Conservation (phyloP, 805 yeast genomes). For the Ogataea saltuana region DNA sequence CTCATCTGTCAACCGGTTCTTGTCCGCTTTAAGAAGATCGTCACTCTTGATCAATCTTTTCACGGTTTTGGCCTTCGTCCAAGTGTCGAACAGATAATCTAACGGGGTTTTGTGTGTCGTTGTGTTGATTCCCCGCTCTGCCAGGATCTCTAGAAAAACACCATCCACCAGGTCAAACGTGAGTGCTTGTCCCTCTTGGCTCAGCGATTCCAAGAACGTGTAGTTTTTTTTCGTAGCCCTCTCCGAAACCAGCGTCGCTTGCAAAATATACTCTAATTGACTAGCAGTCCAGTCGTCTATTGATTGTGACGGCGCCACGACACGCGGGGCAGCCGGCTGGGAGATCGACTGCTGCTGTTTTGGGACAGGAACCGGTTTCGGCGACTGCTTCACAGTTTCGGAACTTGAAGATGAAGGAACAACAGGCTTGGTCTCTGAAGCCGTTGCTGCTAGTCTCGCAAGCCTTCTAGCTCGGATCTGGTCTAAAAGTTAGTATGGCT, state of each 20-base stretch:
- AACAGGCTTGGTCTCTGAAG: constrained; percentile 12
- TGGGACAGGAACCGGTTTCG: neutral
- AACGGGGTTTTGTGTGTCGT: constrained; percentile 37
- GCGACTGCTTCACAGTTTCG: neutral
- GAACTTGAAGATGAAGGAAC: neutral
- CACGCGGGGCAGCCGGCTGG: constrained; percentile 1
- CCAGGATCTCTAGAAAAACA: constrained; percentile 53
- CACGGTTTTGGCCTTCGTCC: constrained; percentile 41
- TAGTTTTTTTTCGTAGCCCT: constrained; percentile 21
- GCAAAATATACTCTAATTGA: constrained; percentile 40
- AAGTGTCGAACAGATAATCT: constrained; percentile 47
- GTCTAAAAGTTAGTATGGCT: constrained; percentile 7
- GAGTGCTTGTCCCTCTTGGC: constrained; percentile 30
- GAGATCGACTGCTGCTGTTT: constrained; percentile 1
- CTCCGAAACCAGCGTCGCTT: constrained; percentile 34
- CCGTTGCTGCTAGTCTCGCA: constrained; percentile 43
- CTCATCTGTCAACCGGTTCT: constrained; percentile 46
- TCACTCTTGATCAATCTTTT: constrained; percentile 47
- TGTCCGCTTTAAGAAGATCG: constrained; percentile 39
- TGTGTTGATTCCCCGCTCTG: constrained; percentile 51
- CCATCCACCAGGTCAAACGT: constrained; percentile 45
- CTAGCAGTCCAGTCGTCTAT: constrained; percentile 43
- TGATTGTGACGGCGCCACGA: neutral
- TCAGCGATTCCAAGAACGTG: constrained; percentile 26
- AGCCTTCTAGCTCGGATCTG: constrained; percentile 46